phyloP scores from a whole-genome alignment of 805 yeast genomes.

The Pichia gijzeniarum region DNA sequence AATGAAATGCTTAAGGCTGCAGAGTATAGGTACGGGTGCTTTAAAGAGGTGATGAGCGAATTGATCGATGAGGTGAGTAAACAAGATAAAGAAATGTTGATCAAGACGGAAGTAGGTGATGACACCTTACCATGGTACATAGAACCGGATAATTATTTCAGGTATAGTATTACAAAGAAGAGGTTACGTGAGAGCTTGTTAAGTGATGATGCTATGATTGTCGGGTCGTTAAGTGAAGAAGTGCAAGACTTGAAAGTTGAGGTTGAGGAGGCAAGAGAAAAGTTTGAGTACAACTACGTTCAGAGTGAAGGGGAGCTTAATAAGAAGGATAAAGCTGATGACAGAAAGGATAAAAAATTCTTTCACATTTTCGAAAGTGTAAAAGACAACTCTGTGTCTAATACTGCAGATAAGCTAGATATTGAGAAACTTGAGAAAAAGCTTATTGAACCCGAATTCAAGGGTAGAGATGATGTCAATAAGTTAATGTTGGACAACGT shows the following conservation, averaged over 20 bases:
- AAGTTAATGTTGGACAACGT: slow-evolving; percentile 20
- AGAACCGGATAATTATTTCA: slow-evolving; percentile 16
- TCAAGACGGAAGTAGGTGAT: slow-evolving; percentile 17
- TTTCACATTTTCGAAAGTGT: slow-evolving; percentile 1
- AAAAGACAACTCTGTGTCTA: background rate
- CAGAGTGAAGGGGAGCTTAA: slow-evolving; percentile 7
- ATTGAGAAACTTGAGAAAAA: slow-evolving; percentile 10
- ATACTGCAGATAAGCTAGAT: background rate
- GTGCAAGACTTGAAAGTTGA: slow-evolving; percentile 17
- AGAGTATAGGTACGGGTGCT: slow-evolving; percentile 21
- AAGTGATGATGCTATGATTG: slow-evolving; percentile 8
- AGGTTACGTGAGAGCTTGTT: slow-evolving; percentile 13
- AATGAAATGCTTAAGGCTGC: slow-evolving; percentile 24
- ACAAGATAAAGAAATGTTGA: background rate
- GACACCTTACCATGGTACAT: slow-evolving; percentile 29
- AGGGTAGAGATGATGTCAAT: slow-evolving; percentile 2
- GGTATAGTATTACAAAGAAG: slow-evolving; percentile 15
- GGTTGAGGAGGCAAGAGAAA: slow-evolving; percentile 21
- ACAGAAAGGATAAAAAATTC: slow-evolving; percentile 1
- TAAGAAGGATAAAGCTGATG: background rate
- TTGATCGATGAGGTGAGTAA: slow-evolving; percentile 1
- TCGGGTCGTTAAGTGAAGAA: slow-evolving; percentile 17
- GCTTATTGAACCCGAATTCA: slow-evolving; percentile 6
- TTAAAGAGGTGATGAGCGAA: slow-evolving; percentile 11
- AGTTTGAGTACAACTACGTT: slow-evolving; percentile 26